Evolutionary conservation across 2,329 filamentous ascomycete species (phyloP), one percentile per base, ranked within the genome.

Genomic region (Dactylonectria macrodidyma): DNA sequence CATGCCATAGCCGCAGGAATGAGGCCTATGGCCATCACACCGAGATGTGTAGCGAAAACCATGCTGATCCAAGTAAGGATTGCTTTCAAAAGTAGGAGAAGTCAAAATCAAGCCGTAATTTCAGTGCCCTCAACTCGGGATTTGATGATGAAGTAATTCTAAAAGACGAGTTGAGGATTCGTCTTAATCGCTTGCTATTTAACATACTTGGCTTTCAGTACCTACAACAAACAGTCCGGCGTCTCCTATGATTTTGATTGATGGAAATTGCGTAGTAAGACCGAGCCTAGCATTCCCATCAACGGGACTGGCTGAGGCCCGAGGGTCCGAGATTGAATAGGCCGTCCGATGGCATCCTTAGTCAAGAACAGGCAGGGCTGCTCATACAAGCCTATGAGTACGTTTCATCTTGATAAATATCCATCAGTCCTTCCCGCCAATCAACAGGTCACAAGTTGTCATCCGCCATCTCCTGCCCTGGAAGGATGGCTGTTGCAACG

Each of bases 1-100:
- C 70, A 73, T n/a, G 66, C 71, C 36, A 72, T 22, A 80, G 85
- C 65, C 12, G 61, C 38, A n/a, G 74, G 71, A 19, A 70, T 47
- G 84, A 60, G 36, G 36, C 47, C 61, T 22, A 64, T 33, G 9
- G 66, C 78, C 51, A 65, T 33, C 8, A 60, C 34, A 50, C 51
- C n/a, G 9, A 54, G 51, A 8, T 36, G 33, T 36, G 26, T n/a
- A 22, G 19, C n/a, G 22, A 38, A 36, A 14, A 36, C 51, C 51
- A 54, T 54, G 11, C 12, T 54, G n/a, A 12, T 22, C 14, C 5
- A 38, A 36, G 51, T 30, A 5, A 2, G 3, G n/a, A n/a, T 6
- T 16, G 10, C 10, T 14, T 36, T n/a, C 8, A 36, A 3, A 33
- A 36, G 34, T 10, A 38, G 30, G 36, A 8, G 11, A 14, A 24